phyloP scores from a whole-genome alignment of 169 alveolate species.

The Eimeria maxima region DNA sequence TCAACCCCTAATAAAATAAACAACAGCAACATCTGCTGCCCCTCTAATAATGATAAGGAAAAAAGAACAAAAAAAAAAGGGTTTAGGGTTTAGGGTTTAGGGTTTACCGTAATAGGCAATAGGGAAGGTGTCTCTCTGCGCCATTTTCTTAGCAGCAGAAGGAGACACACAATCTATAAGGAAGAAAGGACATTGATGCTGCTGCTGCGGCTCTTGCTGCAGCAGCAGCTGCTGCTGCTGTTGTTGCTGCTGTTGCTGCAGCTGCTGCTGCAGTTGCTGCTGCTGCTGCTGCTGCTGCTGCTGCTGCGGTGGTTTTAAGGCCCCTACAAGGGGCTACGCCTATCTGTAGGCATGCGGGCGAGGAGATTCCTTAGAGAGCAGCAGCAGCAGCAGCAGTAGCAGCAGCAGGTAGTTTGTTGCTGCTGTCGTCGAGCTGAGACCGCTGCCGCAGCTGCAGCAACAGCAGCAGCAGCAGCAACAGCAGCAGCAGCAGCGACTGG shows the following conservation, averaged over 20 bases:
- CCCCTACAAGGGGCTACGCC: conserved; percentile 57
- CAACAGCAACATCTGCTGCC: too few relatives aligned
- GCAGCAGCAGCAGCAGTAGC: conserved; percentile 25
- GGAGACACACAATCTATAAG: neutral
- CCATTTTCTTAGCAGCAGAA: conserved; percentile 33
- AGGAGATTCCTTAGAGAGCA: neutral
- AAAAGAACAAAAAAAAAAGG: too few relatives aligned
- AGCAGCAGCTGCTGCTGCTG: conserved; percentile 26
- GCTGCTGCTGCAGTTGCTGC: conserved; percentile 16
- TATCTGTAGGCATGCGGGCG: conserved; percentile 12
- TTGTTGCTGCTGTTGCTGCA: neutral
- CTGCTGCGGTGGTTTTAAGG: conserved; percentile 37
- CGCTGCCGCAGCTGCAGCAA: too few relatives aligned
- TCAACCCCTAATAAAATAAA: neutral
- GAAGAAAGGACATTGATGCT: neutral
- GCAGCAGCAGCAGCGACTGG: conserved; percentile 40
- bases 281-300: conserved; percentile 28
- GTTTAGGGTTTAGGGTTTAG: conserved; percentile 12
- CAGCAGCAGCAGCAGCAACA: neutral
- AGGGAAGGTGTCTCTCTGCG: conserved; percentile 61
- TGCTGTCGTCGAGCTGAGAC: too few relatives aligned
- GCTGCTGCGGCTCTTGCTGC: conserved; percentile 30
- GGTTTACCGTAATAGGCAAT: conserved; percentile 31
- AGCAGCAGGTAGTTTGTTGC: neutral
- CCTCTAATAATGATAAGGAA: too few relatives aligned